Conservation (phyloP, 1,284 basidiomycete species). For the Microbotryomycetes sp. region DNA sequence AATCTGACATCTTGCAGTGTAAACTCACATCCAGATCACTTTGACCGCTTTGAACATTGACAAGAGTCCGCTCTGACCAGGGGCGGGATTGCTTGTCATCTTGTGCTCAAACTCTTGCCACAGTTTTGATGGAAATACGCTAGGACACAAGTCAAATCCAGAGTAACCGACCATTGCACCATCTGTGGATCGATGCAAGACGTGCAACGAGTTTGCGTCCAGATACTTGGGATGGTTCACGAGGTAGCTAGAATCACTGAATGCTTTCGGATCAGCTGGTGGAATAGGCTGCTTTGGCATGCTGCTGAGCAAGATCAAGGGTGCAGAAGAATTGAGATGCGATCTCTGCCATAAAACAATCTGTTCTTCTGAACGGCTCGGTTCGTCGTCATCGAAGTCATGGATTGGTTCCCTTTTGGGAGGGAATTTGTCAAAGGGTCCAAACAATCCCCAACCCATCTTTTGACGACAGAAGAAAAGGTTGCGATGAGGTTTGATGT, state of each 20-base stretch:
- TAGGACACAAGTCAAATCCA: constrained; percentile 9
- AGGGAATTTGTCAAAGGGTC: too few species aligned
- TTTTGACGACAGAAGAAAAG: constrained; percentile 20
- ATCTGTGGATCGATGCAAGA: not conserved
- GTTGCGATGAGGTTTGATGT: constrained; percentile 18
- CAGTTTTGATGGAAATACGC: constrained; percentile 6
- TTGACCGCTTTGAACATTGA: not conserved
- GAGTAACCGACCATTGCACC: constrained; percentile 4
- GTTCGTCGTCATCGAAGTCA: too few species aligned
- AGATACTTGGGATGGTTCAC: not conserved
- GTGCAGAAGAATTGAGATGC: not conserved
- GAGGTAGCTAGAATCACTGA: not conserved
- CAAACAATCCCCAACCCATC: constrained; percentile 19
- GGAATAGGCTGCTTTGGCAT: not conserved
- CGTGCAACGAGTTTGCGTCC: not conserved
- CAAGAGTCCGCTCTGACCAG: not conserved
- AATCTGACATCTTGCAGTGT: constrained; percentile 2
- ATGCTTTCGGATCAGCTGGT: not conserved
- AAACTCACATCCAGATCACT: not conserved
- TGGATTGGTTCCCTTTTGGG: not conserved
- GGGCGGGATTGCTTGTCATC: not conserved
- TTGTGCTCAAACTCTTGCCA: not conserved
- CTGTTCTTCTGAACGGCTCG: not conserved
- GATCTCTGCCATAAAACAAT: not conserved
- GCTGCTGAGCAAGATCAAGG: not conserved